These are phyloP conservation scores for Anthracocystis panici-leucophaei DNA, from an alignment of 1,284 basidiomycete genomes.

Conservation along the genomic window DNA sequence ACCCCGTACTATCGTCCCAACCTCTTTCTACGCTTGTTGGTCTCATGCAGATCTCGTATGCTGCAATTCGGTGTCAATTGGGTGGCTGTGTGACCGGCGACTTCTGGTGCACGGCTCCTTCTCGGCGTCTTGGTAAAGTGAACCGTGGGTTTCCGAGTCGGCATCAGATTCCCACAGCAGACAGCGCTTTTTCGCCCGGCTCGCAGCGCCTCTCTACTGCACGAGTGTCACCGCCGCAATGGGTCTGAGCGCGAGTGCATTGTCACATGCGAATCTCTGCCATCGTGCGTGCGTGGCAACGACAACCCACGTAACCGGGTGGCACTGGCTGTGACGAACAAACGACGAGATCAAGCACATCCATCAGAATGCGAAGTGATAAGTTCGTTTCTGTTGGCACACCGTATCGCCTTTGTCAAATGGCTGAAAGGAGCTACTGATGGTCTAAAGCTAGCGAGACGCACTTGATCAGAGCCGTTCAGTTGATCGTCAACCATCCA, in stretches of 20 bases:
- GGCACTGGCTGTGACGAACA: neutral
- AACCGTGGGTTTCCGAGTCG: neutral
- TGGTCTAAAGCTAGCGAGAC: neutral
- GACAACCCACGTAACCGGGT: constrained; percentile 3
- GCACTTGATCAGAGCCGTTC: neutral
- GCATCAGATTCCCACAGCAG: neutral
- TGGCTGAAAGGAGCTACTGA: neutral
- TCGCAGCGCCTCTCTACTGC: neutral
- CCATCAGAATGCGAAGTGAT: too few relatives aligned
- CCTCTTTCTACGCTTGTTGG: neutral
- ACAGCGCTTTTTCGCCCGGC: neutral
- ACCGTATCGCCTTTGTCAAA: neutral
- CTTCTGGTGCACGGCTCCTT: neutral
- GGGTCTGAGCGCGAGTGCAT: constrained; percentile 2
- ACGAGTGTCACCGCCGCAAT: neutral
- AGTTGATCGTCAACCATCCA: too few relatives aligned
- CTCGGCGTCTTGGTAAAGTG: neutral
- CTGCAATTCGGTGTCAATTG: neutral
- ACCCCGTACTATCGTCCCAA: neutral
- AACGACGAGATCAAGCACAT: too few relatives aligned
- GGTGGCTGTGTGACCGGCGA: constrained; percentile 3
- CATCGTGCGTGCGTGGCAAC: neutral
- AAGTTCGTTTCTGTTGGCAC: too few relatives aligned
- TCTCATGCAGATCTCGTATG: neutral
- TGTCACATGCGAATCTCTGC: neutral